Percentiles rank a stretch among this genome's conserved stretches.
Conservation (phyloP, 225 moss, liverwort and hornwort species). For the Asterella californica region DNA sequence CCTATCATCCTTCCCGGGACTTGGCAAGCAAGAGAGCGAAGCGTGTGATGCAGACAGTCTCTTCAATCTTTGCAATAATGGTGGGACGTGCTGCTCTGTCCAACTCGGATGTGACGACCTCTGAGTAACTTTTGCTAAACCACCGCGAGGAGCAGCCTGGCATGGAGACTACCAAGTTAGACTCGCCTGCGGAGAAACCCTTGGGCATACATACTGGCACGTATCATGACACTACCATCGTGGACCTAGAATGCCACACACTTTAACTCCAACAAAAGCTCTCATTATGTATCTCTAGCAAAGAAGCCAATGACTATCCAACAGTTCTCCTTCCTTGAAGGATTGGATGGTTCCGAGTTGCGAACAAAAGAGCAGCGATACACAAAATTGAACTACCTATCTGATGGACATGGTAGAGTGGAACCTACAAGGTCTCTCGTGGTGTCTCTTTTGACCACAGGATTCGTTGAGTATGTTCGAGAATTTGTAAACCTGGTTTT, state of each 20-base stretch:
- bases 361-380: neutral
- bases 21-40: slow-evolving; percentile 32
- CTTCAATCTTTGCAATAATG: slow-evolving; percentile 46
- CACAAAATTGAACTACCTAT: neutral
- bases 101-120: slow-evolving; percentile 42
- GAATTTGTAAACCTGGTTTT: slow-evolving; percentile 51
- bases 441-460: slow-evolving; percentile 48
- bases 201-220: neutral
- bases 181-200: neutral
- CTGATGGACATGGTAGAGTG: slow-evolving; percentile 11
- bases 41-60: slow-evolving; percentile 29
- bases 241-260: neutral
- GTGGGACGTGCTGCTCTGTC: slow-evolving; percentile 44
- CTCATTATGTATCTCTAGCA: neutral
- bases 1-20: slow-evolving; percentile 35
- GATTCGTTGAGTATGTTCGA: slow-evolving; percentile 56
- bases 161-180: slow-evolving; percentile 8
- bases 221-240: neutral
- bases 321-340: neutral
- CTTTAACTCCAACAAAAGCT: neutral
- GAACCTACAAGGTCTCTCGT: slow-evolving; percentile 55
- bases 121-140: slow-evolving; percentile 30
- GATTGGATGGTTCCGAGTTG: neutral
- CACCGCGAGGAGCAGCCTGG: slow-evolving; percentile 41
- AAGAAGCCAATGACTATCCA: neutral